Conservation (phyloP, 768 basidiomycete species). For the Termitomyces bulborhizus region DNA sequence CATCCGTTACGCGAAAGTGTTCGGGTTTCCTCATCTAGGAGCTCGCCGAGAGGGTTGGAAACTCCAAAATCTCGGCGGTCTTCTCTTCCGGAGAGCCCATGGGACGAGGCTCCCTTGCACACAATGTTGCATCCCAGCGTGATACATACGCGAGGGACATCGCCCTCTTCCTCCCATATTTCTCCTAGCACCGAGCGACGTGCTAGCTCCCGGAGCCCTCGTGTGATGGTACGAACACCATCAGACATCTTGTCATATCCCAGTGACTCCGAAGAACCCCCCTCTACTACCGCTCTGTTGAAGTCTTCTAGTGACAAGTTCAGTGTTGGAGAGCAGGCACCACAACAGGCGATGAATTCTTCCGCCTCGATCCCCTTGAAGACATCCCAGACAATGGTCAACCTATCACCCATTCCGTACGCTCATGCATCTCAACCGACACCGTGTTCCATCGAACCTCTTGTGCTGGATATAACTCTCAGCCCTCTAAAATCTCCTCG, state of each 20-base stretch:
- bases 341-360: background rate
- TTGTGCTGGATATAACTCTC: conserved; percentile 7
- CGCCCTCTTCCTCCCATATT: conserved; percentile 2
- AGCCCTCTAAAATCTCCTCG: conserved; percentile 14
- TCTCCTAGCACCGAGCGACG: conserved; percentile 2
- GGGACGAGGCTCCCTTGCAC: background rate
- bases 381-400: background rate
- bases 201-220: conserved; percentile 11
- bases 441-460: background rate
- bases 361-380: background rate
- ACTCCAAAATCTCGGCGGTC: conserved; percentile 1
- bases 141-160: conserved; percentile 11
- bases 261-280: conserved; percentile 5
- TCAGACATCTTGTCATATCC: conserved; percentile 13
- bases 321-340: background rate
- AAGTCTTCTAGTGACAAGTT: background rate
- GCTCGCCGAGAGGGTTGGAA: conserved; percentile 7
- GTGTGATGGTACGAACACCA: conserved; percentile 25
- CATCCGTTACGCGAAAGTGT: background rate
- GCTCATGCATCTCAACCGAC: background rate
- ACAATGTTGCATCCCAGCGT: conserved; percentile 8
- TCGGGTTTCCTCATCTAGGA: background rate
- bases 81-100: conserved; percentile 1
- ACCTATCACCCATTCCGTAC: background rate
- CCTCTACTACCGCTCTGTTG: background rate